phyloP scores from a whole-genome alignment of 371 early-diverging fungal species.

The Mucor sp. region DNA sequence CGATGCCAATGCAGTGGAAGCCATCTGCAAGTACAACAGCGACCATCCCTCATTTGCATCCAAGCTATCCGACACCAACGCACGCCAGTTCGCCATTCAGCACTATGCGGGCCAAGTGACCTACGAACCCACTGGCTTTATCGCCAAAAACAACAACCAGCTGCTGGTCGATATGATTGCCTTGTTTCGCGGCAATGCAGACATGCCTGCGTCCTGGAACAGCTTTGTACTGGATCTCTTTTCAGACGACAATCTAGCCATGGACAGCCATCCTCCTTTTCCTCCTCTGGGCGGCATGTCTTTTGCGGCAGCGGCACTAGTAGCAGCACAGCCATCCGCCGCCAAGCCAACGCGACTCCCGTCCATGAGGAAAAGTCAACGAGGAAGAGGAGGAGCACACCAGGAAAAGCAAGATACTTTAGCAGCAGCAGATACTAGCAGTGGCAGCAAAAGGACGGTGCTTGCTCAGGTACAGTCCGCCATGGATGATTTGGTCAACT shows the following conservation, averaged over 20 bases:
- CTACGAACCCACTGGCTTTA: constrained; percentile 72
- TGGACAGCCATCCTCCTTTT: constrained; percentile 57
- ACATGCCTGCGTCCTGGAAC: constrained; percentile 48
- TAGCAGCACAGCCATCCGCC: constrained; percentile 52
- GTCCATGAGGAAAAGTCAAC: constrained; percentile 13
- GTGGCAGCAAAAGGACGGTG: constrained; percentile 16
- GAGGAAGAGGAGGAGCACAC: constrained; percentile 8
- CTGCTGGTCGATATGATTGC: constrained; percentile 77
- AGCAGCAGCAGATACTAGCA: not conserved
- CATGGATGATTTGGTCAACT: constrained; percentile 72
- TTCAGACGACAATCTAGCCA: constrained; percentile 42
- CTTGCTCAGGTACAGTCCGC: constrained; percentile 67
- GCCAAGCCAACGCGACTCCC: constrained; percentile 43
- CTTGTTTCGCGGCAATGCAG: constrained; percentile 60
- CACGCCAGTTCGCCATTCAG: constrained; percentile 62
- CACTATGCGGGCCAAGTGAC: constrained; percentile 74
- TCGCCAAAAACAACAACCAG: constrained; percentile 65
- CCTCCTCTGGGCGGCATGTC: constrained; percentile 39
- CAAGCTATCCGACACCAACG: constrained; percentile 31
- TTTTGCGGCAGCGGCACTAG: constrained; percentile 28
- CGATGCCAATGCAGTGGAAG: constrained; percentile 31
- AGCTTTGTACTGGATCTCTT: constrained; percentile 19
- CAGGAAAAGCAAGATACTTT: not conserved
- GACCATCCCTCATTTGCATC: constrained; percentile 5
- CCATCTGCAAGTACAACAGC: constrained; percentile 25